phyloP scores from a whole-genome alignment of 2,329 filamentous ascomycete species.

The Colletotrichum coccodes region DNA sequence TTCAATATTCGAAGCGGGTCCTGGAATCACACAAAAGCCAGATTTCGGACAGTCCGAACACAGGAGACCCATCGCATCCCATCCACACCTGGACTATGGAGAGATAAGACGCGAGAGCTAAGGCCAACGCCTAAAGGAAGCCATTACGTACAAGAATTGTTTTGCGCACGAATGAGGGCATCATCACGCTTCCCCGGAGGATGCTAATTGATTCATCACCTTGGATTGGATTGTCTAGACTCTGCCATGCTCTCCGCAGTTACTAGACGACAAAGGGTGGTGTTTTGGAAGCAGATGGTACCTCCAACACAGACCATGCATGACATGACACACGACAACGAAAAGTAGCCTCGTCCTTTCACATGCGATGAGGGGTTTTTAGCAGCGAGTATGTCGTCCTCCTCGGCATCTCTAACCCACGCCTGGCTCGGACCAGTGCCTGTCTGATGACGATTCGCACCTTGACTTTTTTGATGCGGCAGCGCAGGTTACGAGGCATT shows the following conservation, averaged over 20 bases:
- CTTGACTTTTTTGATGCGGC: not conserved
- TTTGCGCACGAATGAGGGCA: constrained; percentile 15
- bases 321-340: not conserved
- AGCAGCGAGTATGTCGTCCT: not conserved
- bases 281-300: not conserved
- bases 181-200: constrained; percentile 22
- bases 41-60: constrained; percentile 24
- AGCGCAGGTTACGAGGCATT: not conserved
- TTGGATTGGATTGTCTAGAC: constrained; percentile 14
- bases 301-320: not conserved
- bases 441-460: too few relatives aligned
- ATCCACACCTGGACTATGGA: constrained; percentile 3
- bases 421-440: too few relatives aligned
- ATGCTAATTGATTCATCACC: constrained; percentile 24
- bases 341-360: not conserved
- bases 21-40: not conserved
- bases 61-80: not conserved
- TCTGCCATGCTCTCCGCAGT: constrained; percentile 6
- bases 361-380: not conserved
- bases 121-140: constrained; percentile 27
- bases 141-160: constrained; percentile 29
- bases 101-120: constrained; percentile 32
- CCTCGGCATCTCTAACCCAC: not conserved
- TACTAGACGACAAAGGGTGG: not conserved
- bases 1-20: constrained; percentile 11